phyloP scores from a whole-genome alignment of 2,329 filamentous ascomycete genomes.

The Aspergillus tubingensis region DNA sequence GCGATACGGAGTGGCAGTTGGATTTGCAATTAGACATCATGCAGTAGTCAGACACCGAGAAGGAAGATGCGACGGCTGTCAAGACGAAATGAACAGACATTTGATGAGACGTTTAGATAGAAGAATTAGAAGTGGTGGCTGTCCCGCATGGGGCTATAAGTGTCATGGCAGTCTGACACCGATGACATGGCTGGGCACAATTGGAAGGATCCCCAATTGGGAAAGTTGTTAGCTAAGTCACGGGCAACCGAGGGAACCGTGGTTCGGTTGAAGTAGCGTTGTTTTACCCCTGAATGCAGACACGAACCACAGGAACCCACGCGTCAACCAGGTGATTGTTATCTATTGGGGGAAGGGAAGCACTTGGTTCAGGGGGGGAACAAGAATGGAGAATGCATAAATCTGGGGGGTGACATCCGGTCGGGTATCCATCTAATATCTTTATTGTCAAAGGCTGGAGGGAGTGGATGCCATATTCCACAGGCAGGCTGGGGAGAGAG shows the following conservation, averaged over 20 bases:
- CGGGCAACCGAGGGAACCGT: constrained; percentile 21
- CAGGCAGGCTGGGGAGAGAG: background rate
- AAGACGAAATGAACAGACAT: too few species aligned
- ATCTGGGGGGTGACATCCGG: background rate
- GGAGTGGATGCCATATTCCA: background rate
- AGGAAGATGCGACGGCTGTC: too few species aligned
- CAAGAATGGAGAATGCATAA: background rate
- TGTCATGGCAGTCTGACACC: background rate
- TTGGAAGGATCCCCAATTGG: background rate
- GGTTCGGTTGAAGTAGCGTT: constrained; percentile 21
- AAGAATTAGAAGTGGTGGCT: too few species aligned
- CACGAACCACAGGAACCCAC: constrained; percentile 24
- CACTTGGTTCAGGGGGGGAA: background rate
- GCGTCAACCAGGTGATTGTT: constrained; percentile 1
- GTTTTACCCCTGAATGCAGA: constrained; percentile 28
- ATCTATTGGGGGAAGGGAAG: background rate
- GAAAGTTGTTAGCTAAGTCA: background rate
- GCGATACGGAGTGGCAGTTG: background rate
- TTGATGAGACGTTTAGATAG: too few species aligned
- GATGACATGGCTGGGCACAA: background rate
- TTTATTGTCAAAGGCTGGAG: background rate
- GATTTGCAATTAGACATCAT: too few species aligned
- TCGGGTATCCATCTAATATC: background rate
- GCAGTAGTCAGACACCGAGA: too few species aligned
- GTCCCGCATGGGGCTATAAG: background rate